Base-by-base conservation (phyloP, 768 basidiomycete genomes). In the Auricularia sp. region DNA sequence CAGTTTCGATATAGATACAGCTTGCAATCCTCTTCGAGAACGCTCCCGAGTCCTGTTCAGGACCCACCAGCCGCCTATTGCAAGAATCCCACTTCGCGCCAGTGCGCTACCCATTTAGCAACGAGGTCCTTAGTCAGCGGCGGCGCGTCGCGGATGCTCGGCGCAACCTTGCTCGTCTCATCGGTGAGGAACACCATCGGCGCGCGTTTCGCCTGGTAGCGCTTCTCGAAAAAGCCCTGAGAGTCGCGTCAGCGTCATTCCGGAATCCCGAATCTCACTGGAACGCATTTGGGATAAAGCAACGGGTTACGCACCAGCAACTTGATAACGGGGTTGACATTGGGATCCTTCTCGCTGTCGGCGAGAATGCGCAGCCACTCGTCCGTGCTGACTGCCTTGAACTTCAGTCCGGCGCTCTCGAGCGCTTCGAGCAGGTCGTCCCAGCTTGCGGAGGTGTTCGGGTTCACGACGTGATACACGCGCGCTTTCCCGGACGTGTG, bases 311-410 rank as follows among this genome's bases (percentile, higher is more conserved):
- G 47, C 51, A 76, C 75, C 35, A 80, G 69, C 61, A 81, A 75
- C 70, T 80, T 80, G 67, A 78, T 77, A 1, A 77, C 76, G 11
- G 80, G 80, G 69, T 81, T 81, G 56, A 67, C 70, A 3, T 64
- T 69, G 4, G 76, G 74, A 62, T 80, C 77, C 3, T 73, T 66
- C n/a, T 80, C 74, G 1, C 72, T 75, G 59, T 72, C 70, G 3
- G 72, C 72, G 62, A 82, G 66, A 11, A 73, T 68, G 54, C 72
- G 69, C 5, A 81, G 66, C 81, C 81, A 82, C 59, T 75, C 70
- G 11, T 64, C 66, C 13, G 69, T 69, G 14, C 72, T 69, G 7
- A 81, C 77, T 1, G 70, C 70, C 13, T 80, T 76, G 63, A 81
- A 82, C 29, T 73, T 63, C 14, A 83, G 67, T 0, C 77, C 77